phyloP scores from a whole-genome alignment of 768 basidiomycete species.

The Amanita molliuscula region DNA sequence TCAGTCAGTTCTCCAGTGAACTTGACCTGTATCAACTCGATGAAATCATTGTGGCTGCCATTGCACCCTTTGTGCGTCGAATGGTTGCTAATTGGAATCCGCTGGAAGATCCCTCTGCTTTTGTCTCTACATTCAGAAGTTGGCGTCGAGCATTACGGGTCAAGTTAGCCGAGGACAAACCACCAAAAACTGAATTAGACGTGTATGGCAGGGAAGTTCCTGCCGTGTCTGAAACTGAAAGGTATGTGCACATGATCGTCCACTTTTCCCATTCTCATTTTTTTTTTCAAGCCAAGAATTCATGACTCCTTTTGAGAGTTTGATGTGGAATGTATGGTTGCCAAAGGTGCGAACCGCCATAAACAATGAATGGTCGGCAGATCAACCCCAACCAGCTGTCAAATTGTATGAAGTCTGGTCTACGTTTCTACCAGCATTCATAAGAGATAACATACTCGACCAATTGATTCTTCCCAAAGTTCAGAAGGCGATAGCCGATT shows the following conservation, averaged over 20 bases:
- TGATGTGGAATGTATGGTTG: constrained; percentile 93
- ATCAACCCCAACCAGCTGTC: constrained; percentile 63
- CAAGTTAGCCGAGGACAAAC: constrained; percentile 31
- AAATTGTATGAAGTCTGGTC: constrained; percentile 85
- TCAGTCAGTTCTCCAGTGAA: constrained; percentile 59
- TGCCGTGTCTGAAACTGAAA: background rate
- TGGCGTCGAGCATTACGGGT: constrained; percentile 67
- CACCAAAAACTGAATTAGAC: constrained; percentile 37
- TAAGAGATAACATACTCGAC: constrained; percentile 91
- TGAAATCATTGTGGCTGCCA: constrained; percentile 88
- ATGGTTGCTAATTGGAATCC: constrained; percentile 78
- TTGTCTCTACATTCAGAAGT: constrained; percentile 52
- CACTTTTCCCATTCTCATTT: background rate
- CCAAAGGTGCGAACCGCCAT: constrained; percentile 88
- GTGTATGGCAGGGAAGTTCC: constrained; percentile 41
- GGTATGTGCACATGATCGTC: background rate
- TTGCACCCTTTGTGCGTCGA: constrained; percentile 72
- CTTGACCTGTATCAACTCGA: constrained; percentile 76
- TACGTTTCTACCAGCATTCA: constrained; percentile 78
- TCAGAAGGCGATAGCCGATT: constrained; percentile 70
- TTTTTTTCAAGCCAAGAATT: constrained; percentile 33
- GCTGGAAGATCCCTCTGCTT: constrained; percentile 58
- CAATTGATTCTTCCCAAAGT: constrained; percentile 95
- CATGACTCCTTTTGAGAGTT: constrained; percentile 94
- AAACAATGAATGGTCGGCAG: constrained; percentile 90